These are phyloP conservation scores for Sporobolomyces pararoseus DNA, from an alignment of 768 basidiomycete species.

Conservation along the genomic window DNA sequence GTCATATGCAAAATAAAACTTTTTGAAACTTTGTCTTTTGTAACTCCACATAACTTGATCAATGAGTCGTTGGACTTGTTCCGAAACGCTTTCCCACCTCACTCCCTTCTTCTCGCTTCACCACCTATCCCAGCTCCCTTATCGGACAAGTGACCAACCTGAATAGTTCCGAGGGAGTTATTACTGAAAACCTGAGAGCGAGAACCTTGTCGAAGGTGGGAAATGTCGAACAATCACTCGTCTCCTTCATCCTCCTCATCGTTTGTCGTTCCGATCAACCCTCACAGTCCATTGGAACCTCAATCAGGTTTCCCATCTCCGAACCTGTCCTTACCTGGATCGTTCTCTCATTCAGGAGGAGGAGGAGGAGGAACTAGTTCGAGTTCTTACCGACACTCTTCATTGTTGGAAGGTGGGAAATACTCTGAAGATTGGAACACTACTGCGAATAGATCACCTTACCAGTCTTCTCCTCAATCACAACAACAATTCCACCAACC, in stretches of 20 bases:
- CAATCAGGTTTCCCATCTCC: slow-evolving; percentile 4
- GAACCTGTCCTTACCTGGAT: slow-evolving; percentile 1
- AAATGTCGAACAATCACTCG: not conserved
- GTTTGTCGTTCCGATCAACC: slow-evolving; percentile 8
- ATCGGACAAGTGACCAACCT: too few species aligned
- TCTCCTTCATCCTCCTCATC: not conserved
- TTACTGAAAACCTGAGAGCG: not conserved
- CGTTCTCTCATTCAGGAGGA: slow-evolving; percentile 16
- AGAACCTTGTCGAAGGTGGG: not conserved
- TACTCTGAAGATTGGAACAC: slow-evolving; percentile 4
- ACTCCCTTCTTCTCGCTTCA: too few species aligned
- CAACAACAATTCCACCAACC: too few species aligned
- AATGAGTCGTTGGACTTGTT: too few species aligned
- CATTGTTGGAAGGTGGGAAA: slow-evolving; percentile 13
- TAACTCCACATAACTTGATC: too few species aligned
- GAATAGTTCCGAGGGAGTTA: too few species aligned
- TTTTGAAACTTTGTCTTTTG: too few species aligned
- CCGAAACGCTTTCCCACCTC: too few species aligned
- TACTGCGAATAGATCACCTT: not conserved
- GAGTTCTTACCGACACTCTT: slow-evolving; percentile 18
- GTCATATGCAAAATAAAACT: too few species aligned
- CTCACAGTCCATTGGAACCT: slow-evolving; percentile 6
- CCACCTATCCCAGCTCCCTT: too few species aligned
- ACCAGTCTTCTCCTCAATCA: too few species aligned
- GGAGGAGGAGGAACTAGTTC: too few species aligned